These are phyloP conservation scores for Calonectria naviculata DNA, from an alignment of 2,329 filamentous ascomycete genomes.

Conservation along the genomic window DNA sequence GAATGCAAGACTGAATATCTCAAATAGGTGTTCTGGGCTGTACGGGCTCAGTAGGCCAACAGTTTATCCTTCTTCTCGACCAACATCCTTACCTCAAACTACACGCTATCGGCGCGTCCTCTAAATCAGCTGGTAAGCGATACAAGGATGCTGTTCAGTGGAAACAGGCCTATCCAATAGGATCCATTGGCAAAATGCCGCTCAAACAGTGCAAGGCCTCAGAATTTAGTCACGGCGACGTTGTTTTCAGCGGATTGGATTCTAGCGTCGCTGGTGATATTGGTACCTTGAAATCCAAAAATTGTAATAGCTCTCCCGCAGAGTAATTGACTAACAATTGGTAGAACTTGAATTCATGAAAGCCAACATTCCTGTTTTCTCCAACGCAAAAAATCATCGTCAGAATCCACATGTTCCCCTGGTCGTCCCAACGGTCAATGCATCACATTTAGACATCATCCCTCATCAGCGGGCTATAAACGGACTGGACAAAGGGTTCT, in stretches of 20 bases:
- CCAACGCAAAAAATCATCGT: slow-evolving; percentile 97
- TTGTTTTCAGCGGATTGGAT: slow-evolving; percentile 94
- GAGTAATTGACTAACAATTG: background rate
- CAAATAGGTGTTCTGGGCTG: slow-evolving; percentile 80
- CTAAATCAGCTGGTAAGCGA: slow-evolving; percentile 89
- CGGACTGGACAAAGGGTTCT: slow-evolving; percentile 83
- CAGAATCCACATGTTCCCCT: slow-evolving; percentile 90
- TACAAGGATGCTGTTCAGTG: slow-evolving; percentile 94
- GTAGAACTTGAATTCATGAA: slow-evolving; percentile 90
- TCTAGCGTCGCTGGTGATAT: slow-evolving; percentile 92
- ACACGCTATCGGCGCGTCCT: slow-evolving; percentile 90
- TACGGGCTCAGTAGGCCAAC: slow-evolving; percentile 93
- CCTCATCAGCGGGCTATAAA: slow-evolving; percentile 83
- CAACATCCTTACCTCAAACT: slow-evolving; percentile 88
- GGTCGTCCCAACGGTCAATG: slow-evolving; percentile 96
- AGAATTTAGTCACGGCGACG: slow-evolving; percentile 88
- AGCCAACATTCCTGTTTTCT: slow-evolving; percentile 91
- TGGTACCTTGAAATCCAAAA: slow-evolving; percentile 63
- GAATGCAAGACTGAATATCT: slow-evolving; percentile 7
- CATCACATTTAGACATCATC: slow-evolving; percentile 86
- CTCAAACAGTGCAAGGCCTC: slow-evolving; percentile 86
- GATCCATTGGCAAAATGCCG: slow-evolving; percentile 80
- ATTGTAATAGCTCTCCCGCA: too few species aligned
- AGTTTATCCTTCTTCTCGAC: slow-evolving; percentile 92
- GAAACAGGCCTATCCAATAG: slow-evolving; percentile 92